A percentile compares a stretch with the other conserved stretches of the same genome.
phyloP scores from a whole-genome alignment of 305 asterid genomes.

The Striga hermonthica region DNA sequence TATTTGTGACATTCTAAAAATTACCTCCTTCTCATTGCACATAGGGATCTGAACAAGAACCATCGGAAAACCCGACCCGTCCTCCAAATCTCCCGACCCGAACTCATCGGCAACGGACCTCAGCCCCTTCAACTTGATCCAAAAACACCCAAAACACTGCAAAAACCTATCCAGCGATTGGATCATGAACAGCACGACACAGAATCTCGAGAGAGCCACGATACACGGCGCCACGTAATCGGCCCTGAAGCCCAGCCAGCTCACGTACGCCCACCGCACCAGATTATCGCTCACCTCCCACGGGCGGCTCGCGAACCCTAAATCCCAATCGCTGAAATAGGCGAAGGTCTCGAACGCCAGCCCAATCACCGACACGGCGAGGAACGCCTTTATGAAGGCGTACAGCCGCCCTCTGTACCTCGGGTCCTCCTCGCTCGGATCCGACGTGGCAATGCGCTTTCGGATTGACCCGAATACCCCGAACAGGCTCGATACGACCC shows the following conservation, averaged over 20 bases:
- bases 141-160: constrained; percentile 64
- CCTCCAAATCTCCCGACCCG: constrained; percentile 52
- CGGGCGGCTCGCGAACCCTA: constrained; percentile 49
- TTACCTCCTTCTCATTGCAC: constrained; percentile 6
- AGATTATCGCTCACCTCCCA: constrained; percentile 65
- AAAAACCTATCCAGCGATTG: constrained; percentile 66
- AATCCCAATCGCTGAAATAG: constrained; percentile 70
- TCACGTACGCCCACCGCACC: constrained; percentile 38
- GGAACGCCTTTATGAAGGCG: constrained; percentile 65
- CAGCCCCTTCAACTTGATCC: constrained; percentile 49
- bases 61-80: constrained; percentile 58
- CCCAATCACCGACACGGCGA: constrained; percentile 64
- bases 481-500: constrained; percentile 32
- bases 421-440: constrained; percentile 68
- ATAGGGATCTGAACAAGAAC: constrained; percentile 42
- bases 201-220: constrained; percentile 19
- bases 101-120: constrained; percentile 37
- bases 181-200: constrained; percentile 54
- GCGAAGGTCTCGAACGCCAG: constrained; percentile 64
- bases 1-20: neutral
- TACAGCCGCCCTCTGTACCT: constrained; percentile 64
- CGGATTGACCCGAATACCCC: constrained; percentile 47
- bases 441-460: constrained; percentile 73
- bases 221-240: neutral
- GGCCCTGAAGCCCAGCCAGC: neutral